Evolutionary conservation across 192 early-diverging fungal species (phyloP), one percentile per base, ranked within the genome.

Genomic region (Coemansia sp.): DNA sequence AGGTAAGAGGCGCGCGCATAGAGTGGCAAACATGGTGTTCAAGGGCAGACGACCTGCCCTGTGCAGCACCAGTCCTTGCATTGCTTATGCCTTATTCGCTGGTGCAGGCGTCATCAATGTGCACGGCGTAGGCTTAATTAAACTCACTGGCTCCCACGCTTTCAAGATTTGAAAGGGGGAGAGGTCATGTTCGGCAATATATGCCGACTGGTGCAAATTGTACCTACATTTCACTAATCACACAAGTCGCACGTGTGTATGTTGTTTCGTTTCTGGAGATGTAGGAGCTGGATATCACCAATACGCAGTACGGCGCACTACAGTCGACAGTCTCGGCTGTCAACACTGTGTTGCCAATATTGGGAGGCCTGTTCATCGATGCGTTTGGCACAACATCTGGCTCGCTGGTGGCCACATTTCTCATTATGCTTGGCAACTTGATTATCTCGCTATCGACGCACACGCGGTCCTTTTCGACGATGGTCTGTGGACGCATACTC

Each of bases 301-400:
- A 85, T 54, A 75, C 85, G 4, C 84, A 83, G 56, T 88, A 88
- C 65, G 87, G 87, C 10, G 83, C 85, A 7, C 62, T 88, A 27
- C 87, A 88, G 65, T 87, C 87, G 38, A 76, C 83, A n/a, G 83
- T 83, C 14, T 83, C 81, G 3, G 73, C 85, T 29, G 83, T 86
- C 3, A 85, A 87, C 69, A 88, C 83, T 1, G 48, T 84, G 12
- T 36, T 88, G 43, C 82, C 78, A 8, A 68, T 85, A 17, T 65
- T 85, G 3, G 82, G 81, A 1, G 83, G 81, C 10, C 65, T 82
- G 55, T 85, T 85, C 35, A 87, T 88, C 53, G 87, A 88, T 40
- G 59, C 80, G 32, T 87, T 87, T 72, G 87, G 87, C 35, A 86
- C 85, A 9, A 74, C 76, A 38, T 64, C 80, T 15, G 85, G 82